A percentile compares a stretch with the other conserved stretches of the same genome.
phyloP scores from a whole-genome alignment of 2,329 filamentous ascomycete genomes.

The Colletotrichum nymphaeae region DNA sequence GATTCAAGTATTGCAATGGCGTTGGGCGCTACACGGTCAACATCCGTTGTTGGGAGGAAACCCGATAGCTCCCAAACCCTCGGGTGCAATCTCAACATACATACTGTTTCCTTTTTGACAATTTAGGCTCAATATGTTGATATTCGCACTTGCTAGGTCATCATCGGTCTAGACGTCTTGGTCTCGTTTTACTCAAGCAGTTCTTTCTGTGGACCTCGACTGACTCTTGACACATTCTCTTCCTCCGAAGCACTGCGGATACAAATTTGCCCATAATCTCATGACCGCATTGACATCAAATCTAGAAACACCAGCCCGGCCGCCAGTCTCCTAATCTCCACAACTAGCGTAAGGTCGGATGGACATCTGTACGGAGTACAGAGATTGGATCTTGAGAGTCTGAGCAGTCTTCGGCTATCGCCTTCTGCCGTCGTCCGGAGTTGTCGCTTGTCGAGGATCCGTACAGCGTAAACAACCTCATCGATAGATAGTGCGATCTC shows the following conservation, averaged over 20 bases:
- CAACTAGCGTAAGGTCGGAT: neutral
- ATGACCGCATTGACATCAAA: conserved; percentile 1
- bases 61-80: neutral
- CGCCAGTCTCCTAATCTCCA: neutral
- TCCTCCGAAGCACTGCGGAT: neutral
- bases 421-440: neutral
- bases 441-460: neutral
- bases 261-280: neutral
- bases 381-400: neutral
- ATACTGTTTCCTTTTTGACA: neutral
- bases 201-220: neutral
- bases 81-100: neutral
- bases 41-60: neutral
- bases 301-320: neutral
- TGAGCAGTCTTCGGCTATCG: neutral
- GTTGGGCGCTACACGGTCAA: neutral
- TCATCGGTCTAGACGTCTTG: neutral
- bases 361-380: neutral
- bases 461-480: neutral
- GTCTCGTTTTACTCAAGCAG: neutral
- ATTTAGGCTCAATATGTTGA: neutral
- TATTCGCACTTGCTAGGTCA: neutral
- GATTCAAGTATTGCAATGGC: neutral
- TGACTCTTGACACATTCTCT: neutral
- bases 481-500: neutral